These are phyloP conservation scores for Asterionellopsis glacialis DNA, from an alignment of 108 stramenopile genomes.

Conservation along the genomic window DNA sequence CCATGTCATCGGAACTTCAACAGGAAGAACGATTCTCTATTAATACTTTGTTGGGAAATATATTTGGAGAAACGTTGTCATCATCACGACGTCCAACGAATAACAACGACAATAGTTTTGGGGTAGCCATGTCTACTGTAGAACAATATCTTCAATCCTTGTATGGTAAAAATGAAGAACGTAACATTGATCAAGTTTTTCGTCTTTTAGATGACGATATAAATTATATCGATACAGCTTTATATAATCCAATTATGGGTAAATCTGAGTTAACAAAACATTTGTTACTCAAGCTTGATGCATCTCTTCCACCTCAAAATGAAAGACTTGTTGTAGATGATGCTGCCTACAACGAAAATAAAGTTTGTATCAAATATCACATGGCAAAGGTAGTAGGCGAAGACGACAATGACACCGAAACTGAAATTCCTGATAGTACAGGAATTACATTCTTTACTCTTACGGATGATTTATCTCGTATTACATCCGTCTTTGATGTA, in stretches of 20 bases:
- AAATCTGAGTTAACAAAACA: slow-evolving; percentile 43
- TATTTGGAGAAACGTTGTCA: no score
- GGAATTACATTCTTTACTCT: slow-evolving; percentile 14
- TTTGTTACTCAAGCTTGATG: slow-evolving; percentile 5
- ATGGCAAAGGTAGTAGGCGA: background rate
- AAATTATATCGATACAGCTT: slow-evolving; percentile 59
- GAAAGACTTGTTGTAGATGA: slow-evolving; percentile 8
- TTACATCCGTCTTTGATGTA: slow-evolving; percentile 14
- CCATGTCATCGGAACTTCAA: no score
- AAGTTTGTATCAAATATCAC: slow-evolving; percentile 20
- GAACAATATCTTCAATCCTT: no score
- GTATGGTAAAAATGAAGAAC: no score
- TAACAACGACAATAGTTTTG: no score
- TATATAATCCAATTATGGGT: slow-evolving; percentile 43
- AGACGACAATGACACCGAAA: background rate
- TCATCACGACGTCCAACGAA: no score
- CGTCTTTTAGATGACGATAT: slow-evolving; percentile 42
- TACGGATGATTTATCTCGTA: slow-evolving; percentile 9
- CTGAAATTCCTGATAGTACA: slow-evolving; percentile 3
- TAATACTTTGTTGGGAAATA: no score
- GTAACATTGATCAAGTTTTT: no score
- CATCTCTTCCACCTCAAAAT: background rate
- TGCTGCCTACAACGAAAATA: slow-evolving; percentile 12
- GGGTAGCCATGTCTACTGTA: no score
- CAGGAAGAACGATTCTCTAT: no score